Base-by-base conservation (phyloP, 805 yeast species). In the Lipomyces mesembrius region DNA sequence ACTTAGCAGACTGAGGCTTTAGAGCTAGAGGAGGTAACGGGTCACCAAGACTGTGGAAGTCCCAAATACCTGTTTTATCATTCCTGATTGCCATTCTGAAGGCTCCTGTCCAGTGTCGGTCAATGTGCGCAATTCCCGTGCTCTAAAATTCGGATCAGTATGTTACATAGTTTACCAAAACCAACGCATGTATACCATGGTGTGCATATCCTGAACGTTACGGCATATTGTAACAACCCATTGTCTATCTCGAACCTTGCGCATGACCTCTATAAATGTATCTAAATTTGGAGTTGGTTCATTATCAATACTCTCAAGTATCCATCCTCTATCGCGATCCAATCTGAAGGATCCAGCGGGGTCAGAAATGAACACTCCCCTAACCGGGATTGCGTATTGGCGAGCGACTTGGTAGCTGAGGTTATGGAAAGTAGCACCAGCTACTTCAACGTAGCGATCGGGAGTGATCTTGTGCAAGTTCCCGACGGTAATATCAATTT, bases 371-470 rank as follows among this genome's bases (percentile, higher is more conserved):
- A 86, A 92, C 0, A 93, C 96, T 52, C 98, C 98, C 71, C 81
- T 84, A 1, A 90, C 95, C 0, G 97, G 95, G 37, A 92, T 84
- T 39, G 93, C 91, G 74, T 87, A 91, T 59, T 87, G 84, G 74
- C 97, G 84, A 1, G 97, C 97, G 79, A 92, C 82, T 78, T 93
- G 97, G 76, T 93, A 93, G 60, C 96, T 89, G 71, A 93, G 79
- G 62, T 90, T 88, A 75, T 92, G 92, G 79, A 92, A 91, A 0
- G 91, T 85, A 0, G 96, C 96, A 63, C 97, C 97, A 59, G 90
- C 88, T 7, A 90, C 94, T 63, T 88, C 89, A 3, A 93, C 87
- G 76, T 86, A 92, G 70, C 92, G 82, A 74, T 84, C 85, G 37
- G 98, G 98, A 0, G 97, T 89, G 43, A 92, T 90, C 6, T 83